Base-by-base conservation (phyloP, 2,329 filamentous ascomycete species). In the Lecanicillium sp. region DNA sequence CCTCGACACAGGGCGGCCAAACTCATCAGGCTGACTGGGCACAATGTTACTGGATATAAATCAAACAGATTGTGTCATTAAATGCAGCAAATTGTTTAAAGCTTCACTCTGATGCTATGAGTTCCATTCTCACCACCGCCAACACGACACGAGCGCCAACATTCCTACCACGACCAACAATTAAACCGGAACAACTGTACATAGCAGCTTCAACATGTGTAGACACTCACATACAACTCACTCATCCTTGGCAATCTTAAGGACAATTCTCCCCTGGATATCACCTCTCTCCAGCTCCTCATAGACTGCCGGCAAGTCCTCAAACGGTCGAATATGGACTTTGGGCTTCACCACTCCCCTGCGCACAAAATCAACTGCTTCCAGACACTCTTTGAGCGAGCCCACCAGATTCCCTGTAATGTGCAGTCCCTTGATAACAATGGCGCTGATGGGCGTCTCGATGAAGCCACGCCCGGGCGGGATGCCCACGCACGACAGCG, bases 191-290 rank as follows among this genome's bases (percentile, higher is more conserved):
- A n/a, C n/a, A n/a, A n/a, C n/a, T n/a, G n/a, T n/a, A n/a, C n/a
- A n/a, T n/a, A 25, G 22, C 22, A 7, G 11, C 11, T 25, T 25
- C 22, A 11, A 25, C 22, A 30, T 15, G 8, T 18, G 15, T 18
- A 33, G 5, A 3, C 8, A 11, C 5, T 33, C 9, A 11, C 13
- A 15, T 11, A 5, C 15, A 17, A 19, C 17, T 17, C 25, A 39
- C 17, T 47, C 44, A 31, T 45, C 44, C 36, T 46, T 42, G 40
- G 46, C 44, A 36, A 46, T 42, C 37, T 45, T 44, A 18, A 44
- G 12, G 10, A 48, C 44, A 38, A 48, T 44, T 3, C 43, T 39
- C 2, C 41, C 41, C 19, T 38, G 14, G 29, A 48, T 27, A 17
- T 48, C 43, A 5, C 44, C 42, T 17, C 28, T 45, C 15, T 40